These are phyloP conservation scores for Daldinia grandis DNA, from an alignment of 495 filamentous ascomycete genomes.

Conservation along the genomic window DNA sequence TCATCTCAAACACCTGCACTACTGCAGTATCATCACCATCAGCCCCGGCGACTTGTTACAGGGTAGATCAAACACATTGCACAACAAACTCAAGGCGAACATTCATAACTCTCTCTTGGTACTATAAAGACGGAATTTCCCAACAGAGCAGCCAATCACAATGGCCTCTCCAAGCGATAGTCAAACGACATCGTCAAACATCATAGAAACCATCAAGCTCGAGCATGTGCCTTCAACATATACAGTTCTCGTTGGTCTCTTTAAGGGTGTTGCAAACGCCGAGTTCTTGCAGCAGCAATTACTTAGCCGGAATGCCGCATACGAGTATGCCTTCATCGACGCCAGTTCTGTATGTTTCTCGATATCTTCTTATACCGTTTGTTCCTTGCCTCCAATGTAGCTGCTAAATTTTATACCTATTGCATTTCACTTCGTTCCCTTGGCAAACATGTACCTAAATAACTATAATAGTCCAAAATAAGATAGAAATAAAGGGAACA, in stretches of 20 bases:
- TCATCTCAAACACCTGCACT: conserved; percentile 4
- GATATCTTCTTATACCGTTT: no score
- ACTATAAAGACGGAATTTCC: not conserved
- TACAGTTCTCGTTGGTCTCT: conserved; percentile 75
- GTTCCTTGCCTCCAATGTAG: no score
- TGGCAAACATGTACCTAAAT: not conserved
- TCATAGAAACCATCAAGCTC: conserved; percentile 65
- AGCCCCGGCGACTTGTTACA: not conserved
- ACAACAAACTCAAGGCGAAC: not conserved
- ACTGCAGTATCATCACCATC: not conserved
- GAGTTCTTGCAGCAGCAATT: conserved; percentile 81
- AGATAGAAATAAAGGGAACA: conserved; percentile 6
- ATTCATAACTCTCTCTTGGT: not conserved
- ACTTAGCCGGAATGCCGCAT: conserved; percentile 78
- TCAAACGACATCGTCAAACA: not conserved
- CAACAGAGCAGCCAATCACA: not conserved
- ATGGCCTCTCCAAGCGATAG: conserved; percentile 20
- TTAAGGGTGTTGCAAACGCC: conserved; percentile 78
- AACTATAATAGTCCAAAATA: no score
- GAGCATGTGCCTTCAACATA: conserved; percentile 74
- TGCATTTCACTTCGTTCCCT: not conserved
- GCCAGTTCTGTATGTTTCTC: conserved; percentile 55
- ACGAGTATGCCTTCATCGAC: conserved; percentile 94
- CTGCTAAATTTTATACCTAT: no score
- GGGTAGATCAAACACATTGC: not conserved